Evolutionary conservation across 345 rosid genomes (phyloP).

Genomic region (Eucalyptus microcorys): DNA sequence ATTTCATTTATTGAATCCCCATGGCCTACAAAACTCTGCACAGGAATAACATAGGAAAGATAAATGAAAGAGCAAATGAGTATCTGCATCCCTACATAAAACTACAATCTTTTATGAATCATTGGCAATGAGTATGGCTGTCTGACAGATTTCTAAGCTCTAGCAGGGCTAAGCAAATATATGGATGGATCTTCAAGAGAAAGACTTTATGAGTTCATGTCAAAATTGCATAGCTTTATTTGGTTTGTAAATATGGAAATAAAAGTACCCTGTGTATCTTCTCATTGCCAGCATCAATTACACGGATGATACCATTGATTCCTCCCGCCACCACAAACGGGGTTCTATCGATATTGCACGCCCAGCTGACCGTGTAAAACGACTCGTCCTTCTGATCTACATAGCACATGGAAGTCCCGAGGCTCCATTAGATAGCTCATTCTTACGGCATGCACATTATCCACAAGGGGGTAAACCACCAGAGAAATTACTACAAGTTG

Average conservation of each 20-base stretch:
- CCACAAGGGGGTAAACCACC: background rate
- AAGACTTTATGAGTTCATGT: background rate
- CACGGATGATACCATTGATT: conserved; percentile 81
- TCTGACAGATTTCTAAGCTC: background rate
- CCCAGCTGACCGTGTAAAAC: conserved; percentile 94
- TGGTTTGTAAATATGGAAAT: background rate
- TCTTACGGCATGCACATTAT: background rate
- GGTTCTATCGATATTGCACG: conserved; percentile 49
- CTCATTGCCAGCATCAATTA: conserved; percentile 73
- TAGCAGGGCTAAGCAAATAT: background rate
- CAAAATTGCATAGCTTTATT: background rate
- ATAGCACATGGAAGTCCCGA: conserved; percentile 32
- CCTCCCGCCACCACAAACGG: conserved; percentile 84
- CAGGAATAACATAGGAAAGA: background rate
- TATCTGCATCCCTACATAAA: background rate
- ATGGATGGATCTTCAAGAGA: background rate
- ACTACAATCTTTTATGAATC: background rate
- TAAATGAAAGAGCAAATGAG: background rate
- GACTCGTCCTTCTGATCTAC: conserved; percentile 96
- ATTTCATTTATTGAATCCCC: conserved; percentile 95
- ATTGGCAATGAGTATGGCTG: background rate
- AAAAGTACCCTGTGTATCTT: conserved; percentile 62
- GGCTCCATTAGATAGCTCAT: background rate
- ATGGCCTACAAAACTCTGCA: conserved; percentile 95
- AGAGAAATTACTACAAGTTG: background rate